Evolutionary conservation across 768 basidiomycete genomes (phyloP).

Genomic region (Suillus bovinus): DNA sequence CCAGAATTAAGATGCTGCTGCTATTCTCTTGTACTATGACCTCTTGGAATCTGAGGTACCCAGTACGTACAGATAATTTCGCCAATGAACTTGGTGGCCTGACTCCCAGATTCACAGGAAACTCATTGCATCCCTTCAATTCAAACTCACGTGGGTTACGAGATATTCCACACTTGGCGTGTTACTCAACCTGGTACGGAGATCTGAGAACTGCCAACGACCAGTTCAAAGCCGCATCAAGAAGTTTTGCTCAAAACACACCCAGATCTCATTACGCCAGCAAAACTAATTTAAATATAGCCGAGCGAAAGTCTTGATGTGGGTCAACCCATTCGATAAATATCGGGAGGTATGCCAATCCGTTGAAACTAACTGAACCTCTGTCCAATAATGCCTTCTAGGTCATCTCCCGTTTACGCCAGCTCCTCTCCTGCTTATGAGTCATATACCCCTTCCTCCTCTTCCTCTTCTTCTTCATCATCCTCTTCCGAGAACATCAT

Average conservation of each 20-base stretch:
- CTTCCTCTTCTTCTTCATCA: constrained; percentile 25
- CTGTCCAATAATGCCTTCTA: constrained; percentile 26
- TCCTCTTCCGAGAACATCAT: constrained; percentile 24
- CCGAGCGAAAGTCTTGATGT: constrained; percentile 22
- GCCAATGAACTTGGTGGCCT: neutral
- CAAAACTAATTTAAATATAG: constrained; percentile 23
- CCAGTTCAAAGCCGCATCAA: constrained; percentile 23
- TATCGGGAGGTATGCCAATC: constrained; percentile 18
- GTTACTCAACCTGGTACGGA: constrained; percentile 15
- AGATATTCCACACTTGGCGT: constrained; percentile 22
- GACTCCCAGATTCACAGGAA: constrained; percentile 4
- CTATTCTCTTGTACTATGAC: too few species aligned
- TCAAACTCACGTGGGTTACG: constrained; percentile 6
- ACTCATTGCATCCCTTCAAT: constrained; percentile 5
- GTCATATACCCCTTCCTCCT: constrained; percentile 17
- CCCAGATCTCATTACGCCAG: constrained; percentile 8
- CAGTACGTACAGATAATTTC: neutral
- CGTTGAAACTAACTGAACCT: constrained; percentile 6
- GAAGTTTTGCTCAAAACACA: constrained; percentile 17
- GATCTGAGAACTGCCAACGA: constrained; percentile 3
- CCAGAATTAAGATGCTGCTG: constrained; percentile 6
- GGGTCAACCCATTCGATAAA: constrained; percentile 24
- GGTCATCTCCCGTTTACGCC: constrained; percentile 27
- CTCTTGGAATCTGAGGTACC: neutral
- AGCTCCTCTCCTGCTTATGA: constrained; percentile 30